These are phyloP conservation scores for Fusarium sterilihyphosum DNA, from an alignment of 2,329 filamentous ascomycete species.

Conservation along the genomic window DNA sequence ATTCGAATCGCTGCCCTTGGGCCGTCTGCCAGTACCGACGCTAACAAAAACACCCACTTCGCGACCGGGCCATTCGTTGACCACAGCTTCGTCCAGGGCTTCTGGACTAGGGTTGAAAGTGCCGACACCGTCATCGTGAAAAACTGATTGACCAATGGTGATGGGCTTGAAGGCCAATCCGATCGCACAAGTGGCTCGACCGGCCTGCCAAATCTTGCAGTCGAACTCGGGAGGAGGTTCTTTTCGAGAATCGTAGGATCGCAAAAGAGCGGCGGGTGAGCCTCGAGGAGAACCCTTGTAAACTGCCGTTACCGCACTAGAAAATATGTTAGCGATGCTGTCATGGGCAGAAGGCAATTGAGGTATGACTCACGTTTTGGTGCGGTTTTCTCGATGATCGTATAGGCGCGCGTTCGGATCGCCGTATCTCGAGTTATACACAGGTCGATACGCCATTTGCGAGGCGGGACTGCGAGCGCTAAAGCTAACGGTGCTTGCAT, in stretches of 20 bases:
- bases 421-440: slow-evolving; percentile 70
- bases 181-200: slow-evolving; percentile 90
- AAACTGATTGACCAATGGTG: slow-evolving; percentile 89
- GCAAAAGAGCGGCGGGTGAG: slow-evolving; percentile 76
- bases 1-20: slow-evolving; percentile 72
- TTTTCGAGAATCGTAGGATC: slow-evolving; percentile 94
- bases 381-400: slow-evolving; percentile 84
- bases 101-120: slow-evolving; percentile 91
- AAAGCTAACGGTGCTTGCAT: slow-evolving; percentile 84
- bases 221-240: slow-evolving; percentile 92
- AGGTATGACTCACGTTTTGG: slow-evolving; percentile 78
- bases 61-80: slow-evolving; percentile 94
- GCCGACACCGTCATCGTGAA: slow-evolving; percentile 91
- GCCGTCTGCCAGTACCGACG: slow-evolving; percentile 90
- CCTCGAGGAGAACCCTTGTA: slow-evolving; percentile 83
- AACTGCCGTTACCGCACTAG: slow-evolving; percentile 88
- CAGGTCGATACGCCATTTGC: slow-evolving; percentile 62
- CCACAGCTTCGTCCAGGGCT: slow-evolving; percentile 86
- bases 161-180: slow-evolving; percentile 96
- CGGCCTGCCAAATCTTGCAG: slow-evolving; percentile 97
- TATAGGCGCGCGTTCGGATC: slow-evolving; percentile 90
- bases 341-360: neutral
- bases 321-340: slow-evolving; percentile 19
- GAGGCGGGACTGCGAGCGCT: slow-evolving; percentile 71
- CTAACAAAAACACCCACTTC: slow-evolving; percentile 94